Evolutionary conservation across 2,329 filamentous ascomycete genomes (phyloP).

Genomic region (Graphiopsis chlorocephala): DNA sequence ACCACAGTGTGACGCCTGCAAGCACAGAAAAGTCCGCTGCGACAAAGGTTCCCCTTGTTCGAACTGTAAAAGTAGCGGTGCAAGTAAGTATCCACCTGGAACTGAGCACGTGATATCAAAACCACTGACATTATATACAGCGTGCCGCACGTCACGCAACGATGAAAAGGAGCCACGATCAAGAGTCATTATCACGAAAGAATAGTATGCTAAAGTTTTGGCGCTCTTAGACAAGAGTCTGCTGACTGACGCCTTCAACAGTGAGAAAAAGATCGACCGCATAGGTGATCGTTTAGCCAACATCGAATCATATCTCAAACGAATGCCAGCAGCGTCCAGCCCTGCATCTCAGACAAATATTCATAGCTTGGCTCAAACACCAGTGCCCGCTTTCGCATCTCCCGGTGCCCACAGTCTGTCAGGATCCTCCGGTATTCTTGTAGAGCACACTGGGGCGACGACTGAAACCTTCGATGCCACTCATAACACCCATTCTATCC

Average conservation of each 20-base stretch:
- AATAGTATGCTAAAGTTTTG: conserved; percentile 10
- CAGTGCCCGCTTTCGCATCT: not conserved
- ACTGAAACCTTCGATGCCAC: conserved; percentile 17
- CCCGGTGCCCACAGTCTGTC: conserved; percentile 14
- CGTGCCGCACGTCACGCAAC: conserved; percentile 15
- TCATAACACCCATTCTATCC: conserved; percentile 10
- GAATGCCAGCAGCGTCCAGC: conserved; percentile 15
- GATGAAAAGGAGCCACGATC: conserved; percentile 16
- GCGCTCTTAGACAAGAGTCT: not conserved
- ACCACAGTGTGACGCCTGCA: conserved; percentile 19
- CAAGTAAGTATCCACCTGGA: conserved; percentile 6
- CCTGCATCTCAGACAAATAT: conserved; percentile 10
- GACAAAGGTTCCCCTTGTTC: conserved; percentile 19
- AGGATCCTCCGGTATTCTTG: conserved; percentile 3
- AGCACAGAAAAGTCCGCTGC: conserved; percentile 18
- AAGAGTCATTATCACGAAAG: conserved; percentile 20
- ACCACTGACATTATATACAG: conserved; percentile 1
- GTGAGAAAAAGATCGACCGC: conserved; percentile 26
- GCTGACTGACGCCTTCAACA: conserved; percentile 3
- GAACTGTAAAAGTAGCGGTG: conserved; percentile 17
- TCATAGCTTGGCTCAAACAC: conserved; percentile 11
- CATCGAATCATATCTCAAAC: conserved; percentile 21
- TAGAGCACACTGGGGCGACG: not conserved
- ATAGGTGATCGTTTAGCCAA: conserved; percentile 22
- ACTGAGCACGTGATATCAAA: not conserved